These are phyloP conservation scores for Dunaliella sp. DNA, from an alignment of 139 green algal genomes.

Conservation along the genomic window DNA sequence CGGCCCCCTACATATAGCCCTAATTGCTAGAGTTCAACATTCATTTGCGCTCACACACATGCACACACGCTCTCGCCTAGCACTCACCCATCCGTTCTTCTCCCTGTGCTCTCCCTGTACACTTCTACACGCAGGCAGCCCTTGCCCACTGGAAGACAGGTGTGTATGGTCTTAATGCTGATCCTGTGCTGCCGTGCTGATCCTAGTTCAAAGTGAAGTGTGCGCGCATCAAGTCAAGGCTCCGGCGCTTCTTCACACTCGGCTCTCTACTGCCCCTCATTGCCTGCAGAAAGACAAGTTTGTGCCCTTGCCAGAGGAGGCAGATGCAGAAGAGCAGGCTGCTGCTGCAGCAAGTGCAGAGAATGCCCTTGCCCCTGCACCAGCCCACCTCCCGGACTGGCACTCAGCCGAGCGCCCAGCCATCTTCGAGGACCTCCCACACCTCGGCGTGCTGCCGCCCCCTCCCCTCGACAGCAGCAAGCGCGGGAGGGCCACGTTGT, in stretches of 20 bases:
- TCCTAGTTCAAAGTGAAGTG: no score
- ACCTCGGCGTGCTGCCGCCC: background rate
- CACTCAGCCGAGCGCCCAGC: background rate
- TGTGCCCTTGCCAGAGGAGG: constrained; percentile 39
- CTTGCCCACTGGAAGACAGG: background rate
- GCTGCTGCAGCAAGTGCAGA: background rate
- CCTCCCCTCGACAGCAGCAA: constrained; percentile 1
- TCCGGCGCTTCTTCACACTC: no score
- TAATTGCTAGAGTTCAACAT: no score
- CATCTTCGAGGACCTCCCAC: constrained; percentile 28
- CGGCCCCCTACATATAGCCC: no score
- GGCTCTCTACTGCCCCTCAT: no score
- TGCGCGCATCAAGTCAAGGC: no score
- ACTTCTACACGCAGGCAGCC: background rate
- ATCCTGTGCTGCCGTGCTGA: no score
- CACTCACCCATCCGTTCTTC: no score
- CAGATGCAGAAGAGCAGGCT: constrained; percentile 18
- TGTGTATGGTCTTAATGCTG: background rate
- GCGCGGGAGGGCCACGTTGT: constrained; percentile 46
- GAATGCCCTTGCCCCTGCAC: background rate
- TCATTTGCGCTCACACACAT: no score
- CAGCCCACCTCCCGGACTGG: background rate
- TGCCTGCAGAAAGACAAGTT: constrained; percentile 21
- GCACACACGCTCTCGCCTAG: no score
- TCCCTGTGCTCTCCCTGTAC: no score